Percentiles rank a stretch among this genome's conserved stretches.
These are phyloP conservation scores for Mallotus repandus DNA, from an alignment of 441 rosid species.

Conservation along the genomic window DNA sequence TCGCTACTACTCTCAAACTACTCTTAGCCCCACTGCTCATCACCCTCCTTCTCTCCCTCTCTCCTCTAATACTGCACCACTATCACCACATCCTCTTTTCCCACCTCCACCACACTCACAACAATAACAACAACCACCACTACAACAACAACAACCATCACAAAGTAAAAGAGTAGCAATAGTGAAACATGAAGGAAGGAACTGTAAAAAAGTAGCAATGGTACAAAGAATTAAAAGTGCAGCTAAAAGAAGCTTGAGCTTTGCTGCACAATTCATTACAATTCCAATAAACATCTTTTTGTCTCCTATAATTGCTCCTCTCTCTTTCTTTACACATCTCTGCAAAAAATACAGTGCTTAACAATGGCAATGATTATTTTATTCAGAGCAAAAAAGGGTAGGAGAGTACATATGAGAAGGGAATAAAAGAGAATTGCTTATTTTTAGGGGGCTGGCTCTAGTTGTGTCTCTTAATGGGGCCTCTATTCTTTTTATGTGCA, in stretches of 20 bases:
- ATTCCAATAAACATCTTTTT: slow-evolving; percentile 52
- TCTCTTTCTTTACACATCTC: slow-evolving; percentile 20
- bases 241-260: slow-evolving; percentile 59
- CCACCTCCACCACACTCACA: slow-evolving; percentile 21
- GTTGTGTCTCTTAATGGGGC: not conserved
- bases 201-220: slow-evolving; percentile 62
- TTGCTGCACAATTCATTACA: slow-evolving; percentile 65
- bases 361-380: too few species aligned
- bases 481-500: not conserved
- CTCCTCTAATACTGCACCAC: slow-evolving; percentile 31
- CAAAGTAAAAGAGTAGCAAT: too few species aligned
- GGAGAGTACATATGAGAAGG: not conserved
- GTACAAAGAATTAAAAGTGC: slow-evolving; percentile 65
- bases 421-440: not conserved
- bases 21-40: slow-evolving; percentile 61
- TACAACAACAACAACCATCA: too few species aligned
- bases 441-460: too few species aligned
- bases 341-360: not conserved
- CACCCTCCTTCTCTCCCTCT: slow-evolving; percentile 42
- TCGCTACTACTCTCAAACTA: slow-evolving; percentile 65
- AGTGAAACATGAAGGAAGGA: slow-evolving; percentile 63
- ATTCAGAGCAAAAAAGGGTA: not conserved
- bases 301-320: slow-evolving; percentile 19
- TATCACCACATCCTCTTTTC: slow-evolving; percentile 20
- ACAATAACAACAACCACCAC: not conserved